These are phyloP conservation scores for Entoloma clypeatum DNA, from an alignment of 1,284 basidiomycete species.

Conservation along the genomic window DNA sequence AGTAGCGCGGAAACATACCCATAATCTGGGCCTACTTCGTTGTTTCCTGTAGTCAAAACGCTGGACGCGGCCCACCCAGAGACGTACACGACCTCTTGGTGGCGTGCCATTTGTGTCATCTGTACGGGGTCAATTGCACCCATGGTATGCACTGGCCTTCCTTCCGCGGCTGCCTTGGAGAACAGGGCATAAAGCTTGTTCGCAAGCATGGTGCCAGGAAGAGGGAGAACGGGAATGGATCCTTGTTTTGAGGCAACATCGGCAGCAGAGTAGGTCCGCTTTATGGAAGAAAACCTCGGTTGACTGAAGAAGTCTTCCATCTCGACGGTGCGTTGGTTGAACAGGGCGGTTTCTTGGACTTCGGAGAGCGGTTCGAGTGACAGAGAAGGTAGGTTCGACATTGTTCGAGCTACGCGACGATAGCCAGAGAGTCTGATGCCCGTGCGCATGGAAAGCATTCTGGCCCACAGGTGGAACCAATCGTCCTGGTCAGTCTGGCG, in stretches of 20 bases:
- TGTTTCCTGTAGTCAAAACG: constrained; percentile 83
- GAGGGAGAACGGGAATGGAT: constrained; percentile 73
- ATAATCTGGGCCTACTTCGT: constrained; percentile 97
- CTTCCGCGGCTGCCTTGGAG: constrained; percentile 57
- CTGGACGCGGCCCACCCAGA: constrained; percentile 93
- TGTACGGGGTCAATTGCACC: constrained; percentile 90
- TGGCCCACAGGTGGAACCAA: no score
- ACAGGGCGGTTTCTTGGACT: constrained; percentile 62
- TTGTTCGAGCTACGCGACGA: constrained; percentile 23
- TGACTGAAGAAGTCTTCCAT: constrained; percentile 73
- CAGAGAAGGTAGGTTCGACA: constrained; percentile 39
- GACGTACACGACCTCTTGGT: constrained; percentile 94
- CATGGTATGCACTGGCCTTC: constrained; percentile 78
- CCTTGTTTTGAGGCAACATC: constrained; percentile 87
- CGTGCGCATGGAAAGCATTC: constrained; percentile 18
- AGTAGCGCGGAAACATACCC: constrained; percentile 53
- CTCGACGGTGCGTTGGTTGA: constrained; percentile 59
- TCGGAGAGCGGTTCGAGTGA: constrained; percentile 62
- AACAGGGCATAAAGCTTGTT: constrained; percentile 79
- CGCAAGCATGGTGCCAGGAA: constrained; percentile 74
- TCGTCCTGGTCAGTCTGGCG: no score
- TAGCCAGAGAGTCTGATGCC: constrained; percentile 15
- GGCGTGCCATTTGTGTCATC: constrained; percentile 95
- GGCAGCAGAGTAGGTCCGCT: constrained; percentile 75
- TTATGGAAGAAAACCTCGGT: constrained; percentile 71